Percentiles rank a stretch among this genome's conserved stretches.
Conservation (phyloP, 2,329 filamentous ascomycete genomes). For the Trichoderma oligosporum region DNA sequence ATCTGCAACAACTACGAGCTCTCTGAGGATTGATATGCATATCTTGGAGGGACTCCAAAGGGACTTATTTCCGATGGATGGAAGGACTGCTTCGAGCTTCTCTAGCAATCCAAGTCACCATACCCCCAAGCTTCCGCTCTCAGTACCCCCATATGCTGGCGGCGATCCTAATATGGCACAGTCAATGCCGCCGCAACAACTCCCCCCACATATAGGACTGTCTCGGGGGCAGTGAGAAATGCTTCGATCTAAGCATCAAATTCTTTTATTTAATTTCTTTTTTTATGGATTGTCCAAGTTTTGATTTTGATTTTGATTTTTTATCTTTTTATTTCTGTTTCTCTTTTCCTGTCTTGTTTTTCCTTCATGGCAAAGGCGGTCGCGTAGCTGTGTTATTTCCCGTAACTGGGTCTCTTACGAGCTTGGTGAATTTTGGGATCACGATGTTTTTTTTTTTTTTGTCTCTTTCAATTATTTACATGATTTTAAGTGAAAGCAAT, state of each 20-base stretch:
- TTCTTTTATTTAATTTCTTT: background rate
- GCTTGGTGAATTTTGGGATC: background rate
- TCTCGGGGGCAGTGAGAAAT: constrained; percentile 9
- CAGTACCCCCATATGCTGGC: constrained; percentile 15
- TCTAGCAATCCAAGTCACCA: constrained; percentile 36
- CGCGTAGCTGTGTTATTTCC: background rate
- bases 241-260: background rate
- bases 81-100: constrained; percentile 39
- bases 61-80: constrained; percentile 40
- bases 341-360: background rate
- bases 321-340: no score
- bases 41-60: constrained; percentile 61
- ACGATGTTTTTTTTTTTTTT: background rate
- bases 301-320: no score
- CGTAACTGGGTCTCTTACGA: background rate
- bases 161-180: constrained; percentile 7
- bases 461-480: constrained; percentile 15
- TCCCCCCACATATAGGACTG: background rate
- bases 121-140: constrained; percentile 24
- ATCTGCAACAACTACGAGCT: constrained; percentile 69
- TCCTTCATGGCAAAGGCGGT: background rate
- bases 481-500: constrained; percentile 9
- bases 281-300: background rate
- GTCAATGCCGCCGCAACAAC: background rate
- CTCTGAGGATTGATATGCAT: constrained; percentile 67